Conservation (phyloP, 1,284 basidiomycete species). For the Moesziomyces sp. region DNA sequence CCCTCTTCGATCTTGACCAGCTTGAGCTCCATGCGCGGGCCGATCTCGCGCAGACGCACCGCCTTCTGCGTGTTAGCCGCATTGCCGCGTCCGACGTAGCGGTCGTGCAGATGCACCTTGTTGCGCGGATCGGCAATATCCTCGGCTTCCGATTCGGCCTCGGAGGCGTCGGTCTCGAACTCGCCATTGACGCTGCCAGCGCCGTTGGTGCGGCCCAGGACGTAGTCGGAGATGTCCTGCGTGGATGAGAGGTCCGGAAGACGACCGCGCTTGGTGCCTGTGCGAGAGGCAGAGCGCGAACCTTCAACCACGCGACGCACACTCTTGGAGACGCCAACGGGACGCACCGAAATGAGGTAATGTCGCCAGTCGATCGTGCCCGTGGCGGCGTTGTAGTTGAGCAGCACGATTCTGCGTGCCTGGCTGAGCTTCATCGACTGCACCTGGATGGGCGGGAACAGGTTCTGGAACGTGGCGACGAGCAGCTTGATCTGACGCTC, state of each 20-base stretch:
- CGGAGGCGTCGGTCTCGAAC: constrained; percentile 71
- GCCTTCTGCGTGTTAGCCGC: constrained; percentile 89
- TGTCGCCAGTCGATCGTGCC: constrained; percentile 93
- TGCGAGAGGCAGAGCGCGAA: constrained; percentile 63
- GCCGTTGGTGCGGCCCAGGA: constrained; percentile 79
- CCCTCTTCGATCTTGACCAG: constrained; percentile 95
- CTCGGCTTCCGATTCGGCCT: constrained; percentile 79
- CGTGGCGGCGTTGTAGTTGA: constrained; percentile 88
- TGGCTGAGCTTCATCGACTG: constrained; percentile 70
- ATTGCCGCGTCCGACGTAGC: constrained; percentile 95
- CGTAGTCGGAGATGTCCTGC: constrained; percentile 94
- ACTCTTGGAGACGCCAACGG: constrained; percentile 90
- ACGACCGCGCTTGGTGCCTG: constrained; percentile 7
- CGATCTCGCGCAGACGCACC: constrained; percentile 90
- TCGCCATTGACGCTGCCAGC: constrained; percentile 73
- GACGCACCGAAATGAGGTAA: constrained; percentile 93
- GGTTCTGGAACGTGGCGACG: constrained; percentile 87
- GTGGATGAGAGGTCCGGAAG: constrained; percentile 85
- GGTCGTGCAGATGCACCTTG: constrained; percentile 81
- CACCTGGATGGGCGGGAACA: constrained; percentile 86
- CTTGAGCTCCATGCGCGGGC: constrained; percentile 91
- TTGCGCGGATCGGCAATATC: constrained; percentile 76
- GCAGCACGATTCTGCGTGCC: constrained; percentile 82
- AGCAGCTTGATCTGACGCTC: constrained; percentile 73
- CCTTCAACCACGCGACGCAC: constrained; percentile 90